Evolutionary conservation across 768 basidiomycete genomes (phyloP), one percentile per base, ranked within the genome.

Genomic region (Terana coerulea): DNA sequence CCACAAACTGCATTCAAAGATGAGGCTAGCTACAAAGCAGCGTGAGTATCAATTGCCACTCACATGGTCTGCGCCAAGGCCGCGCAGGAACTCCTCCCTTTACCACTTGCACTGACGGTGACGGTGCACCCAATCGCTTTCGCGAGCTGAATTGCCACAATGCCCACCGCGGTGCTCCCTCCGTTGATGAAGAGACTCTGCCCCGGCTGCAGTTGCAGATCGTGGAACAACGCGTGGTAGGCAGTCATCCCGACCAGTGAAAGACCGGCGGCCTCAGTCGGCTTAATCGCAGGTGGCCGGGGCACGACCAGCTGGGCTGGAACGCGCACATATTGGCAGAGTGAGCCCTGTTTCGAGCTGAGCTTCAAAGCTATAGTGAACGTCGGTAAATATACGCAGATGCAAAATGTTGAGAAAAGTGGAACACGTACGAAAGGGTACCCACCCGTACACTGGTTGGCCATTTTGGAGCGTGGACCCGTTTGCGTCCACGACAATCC

Each of bases 141-240:
- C 7, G 87, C 85, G 9, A 89, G 62, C 63, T 89, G 86, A 42
- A 90, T 84, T 1, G 84, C 87, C 57, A 77, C 77, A n/a, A 74
- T 69, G 3, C 88, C 88, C 1, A 88, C 84, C 11, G 80, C 68
- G 1, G 83, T 79, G 45, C 81, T 83, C 3, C 85, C 88, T 0
- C 87, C 87, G 50, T 86, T 83, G 59, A 91, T 70, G 57, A 90
- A 77, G 3, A 91, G 69, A 1, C 74, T 73, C 59, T 83, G 81
- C 1, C 78, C 81, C 21, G 69, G 59, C 61, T 86, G 76, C n/a
- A 86, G 62, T 25, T 75, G 69, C 0, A 69, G 77, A 1, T 70
- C 61, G 0, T 72, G 61, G 37, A 78, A 67, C 5, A 90, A 72
- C 0, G 72, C 76, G 53, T 81, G 75, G 51, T 80, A 75, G 0